These are phyloP conservation scores for Pseudogymnoascus pannorum DNA, from an alignment of 2,329 filamentous ascomycete species.

Conservation along the genomic window DNA sequence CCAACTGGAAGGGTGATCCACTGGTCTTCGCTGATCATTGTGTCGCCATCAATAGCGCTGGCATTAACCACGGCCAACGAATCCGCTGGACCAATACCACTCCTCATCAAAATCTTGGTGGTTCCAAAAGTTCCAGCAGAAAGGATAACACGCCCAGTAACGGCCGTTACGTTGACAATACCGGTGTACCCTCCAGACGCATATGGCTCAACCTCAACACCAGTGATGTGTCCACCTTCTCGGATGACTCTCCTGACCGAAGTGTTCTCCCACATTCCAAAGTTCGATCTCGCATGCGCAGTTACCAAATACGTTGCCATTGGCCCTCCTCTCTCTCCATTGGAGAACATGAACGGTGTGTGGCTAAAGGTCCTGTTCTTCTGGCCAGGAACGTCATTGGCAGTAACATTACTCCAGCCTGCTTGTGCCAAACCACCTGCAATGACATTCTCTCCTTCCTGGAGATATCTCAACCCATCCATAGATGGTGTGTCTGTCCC, in stretches of 20 bases:
- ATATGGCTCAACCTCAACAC: conserved; percentile 56
- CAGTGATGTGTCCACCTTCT: conserved; percentile 51
- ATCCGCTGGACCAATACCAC: conserved; percentile 48
- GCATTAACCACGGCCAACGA: conserved; percentile 31
- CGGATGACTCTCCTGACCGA: conserved; percentile 59
- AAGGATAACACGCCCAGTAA: conserved; percentile 31
- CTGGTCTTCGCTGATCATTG: conserved; percentile 29
- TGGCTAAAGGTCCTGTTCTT: conserved; percentile 60
- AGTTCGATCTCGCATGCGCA: conserved; percentile 52
- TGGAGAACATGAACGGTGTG: conserved; percentile 56
- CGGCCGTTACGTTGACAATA: conserved; percentile 31
- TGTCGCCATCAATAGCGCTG: not conserved
- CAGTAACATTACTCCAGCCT: conserved; percentile 40
- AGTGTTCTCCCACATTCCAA: conserved; percentile 58
- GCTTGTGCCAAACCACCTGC: conserved; percentile 42
- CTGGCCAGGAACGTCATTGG: conserved; percentile 41
- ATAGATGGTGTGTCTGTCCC: conserved; percentile 58
- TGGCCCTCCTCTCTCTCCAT: conserved; percentile 60
- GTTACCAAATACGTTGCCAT: conserved; percentile 62
- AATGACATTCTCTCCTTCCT: conserved; percentile 57
- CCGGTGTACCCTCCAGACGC: conserved; percentile 48
- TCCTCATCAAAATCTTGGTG: conserved; percentile 45
- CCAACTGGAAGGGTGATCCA: conserved; percentile 56
- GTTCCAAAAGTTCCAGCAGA: conserved; percentile 4
- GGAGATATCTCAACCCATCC: conserved; percentile 58